These are phyloP conservation scores for Ceriops tagal DNA, from an alignment of 345 rosid species.

Conservation along the genomic window DNA sequence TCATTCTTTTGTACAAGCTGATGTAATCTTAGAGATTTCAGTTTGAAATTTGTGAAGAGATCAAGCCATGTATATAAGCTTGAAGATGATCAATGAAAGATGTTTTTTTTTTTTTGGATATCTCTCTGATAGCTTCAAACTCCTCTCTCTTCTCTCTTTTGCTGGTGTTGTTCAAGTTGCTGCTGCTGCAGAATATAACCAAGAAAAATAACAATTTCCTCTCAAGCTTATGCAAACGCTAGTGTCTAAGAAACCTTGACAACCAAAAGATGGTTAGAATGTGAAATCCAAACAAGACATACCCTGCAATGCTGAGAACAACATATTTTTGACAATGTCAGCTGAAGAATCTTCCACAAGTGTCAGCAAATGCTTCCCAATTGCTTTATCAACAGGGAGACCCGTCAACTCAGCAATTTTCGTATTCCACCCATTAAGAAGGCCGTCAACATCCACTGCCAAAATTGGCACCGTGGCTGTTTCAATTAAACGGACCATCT, in stretches of 20 bases:
- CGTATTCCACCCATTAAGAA: constrained; percentile 89
- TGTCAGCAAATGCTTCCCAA: constrained; percentile 75
- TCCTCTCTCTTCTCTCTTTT: too few relatives aligned
- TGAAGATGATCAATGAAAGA: too few relatives aligned
- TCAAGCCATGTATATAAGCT: too few relatives aligned
- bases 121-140: too few relatives aligned
- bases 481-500: constrained; percentile 93
- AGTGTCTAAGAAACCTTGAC: not conserved
- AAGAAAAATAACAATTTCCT: not conserved
- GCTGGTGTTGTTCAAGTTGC: too few relatives aligned
- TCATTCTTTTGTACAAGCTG: too few relatives aligned
- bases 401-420: constrained; percentile 86
- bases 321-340: constrained; percentile 57
- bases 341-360: constrained; percentile 82
- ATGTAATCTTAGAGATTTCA: too few relatives aligned
- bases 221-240: not conserved
- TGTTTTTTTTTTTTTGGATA: too few relatives aligned
- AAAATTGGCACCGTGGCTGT: constrained; percentile 88
- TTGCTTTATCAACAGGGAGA: constrained; percentile 75
- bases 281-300: constrained; percentile 23
- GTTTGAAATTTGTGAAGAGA: too few relatives aligned
- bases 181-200: too few relatives aligned
- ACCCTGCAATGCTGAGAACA: constrained; percentile 79
- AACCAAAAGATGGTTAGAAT: not conserved
- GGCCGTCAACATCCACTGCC: constrained; percentile 86